Base-by-base conservation (phyloP, 306 rosid species). In the Glycine latifolia region DNA sequence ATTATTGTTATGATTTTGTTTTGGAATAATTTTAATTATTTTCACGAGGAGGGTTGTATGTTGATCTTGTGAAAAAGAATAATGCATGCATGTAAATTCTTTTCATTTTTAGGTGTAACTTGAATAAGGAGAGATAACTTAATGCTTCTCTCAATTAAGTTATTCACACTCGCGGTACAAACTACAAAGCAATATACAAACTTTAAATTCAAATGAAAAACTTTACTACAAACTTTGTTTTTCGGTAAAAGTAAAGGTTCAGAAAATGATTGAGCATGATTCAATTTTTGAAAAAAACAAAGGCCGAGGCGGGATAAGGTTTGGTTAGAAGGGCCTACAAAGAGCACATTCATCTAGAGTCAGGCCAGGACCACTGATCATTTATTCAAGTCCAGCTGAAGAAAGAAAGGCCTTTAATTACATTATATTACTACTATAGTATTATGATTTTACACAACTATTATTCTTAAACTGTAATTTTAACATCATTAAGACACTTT, bases 301-400 rank as follows among this genome's bases (percentile, higher is more conserved):
- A 54, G 14, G 17, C 4, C 2, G 15, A 41, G 20, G 80, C 60
- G 39, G 67, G 85, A 77, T 76, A 47, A 76, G 80, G 56, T 53
- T 49, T 59, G 52, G 75, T 77, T 37, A 56, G 59, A 71, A 72
- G 86, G 88, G n/a, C 83, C 80, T 79, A 81, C 81, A 71, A 82
- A 82, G 20, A 55, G 75, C 86, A 82, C 86, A 78, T 82, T 82
- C 81, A 73, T 78, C 58, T 56, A 73, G 20, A 52, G 76, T 58
- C 68, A 60, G 61, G 31, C 14, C 35, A 73, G 81, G 84, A 86
- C 86, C 84, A 86, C 71, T 67, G 6, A 6, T 26, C 59, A 60
- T 53, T 48, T 67, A 67, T 55, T 59, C 59, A 84, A 60, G 6
- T 58, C 10, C 47, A 9, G 9, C 12, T 68, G 3, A 39, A 49